These are phyloP conservation scores for Przewalskia tangutica DNA, from an alignment of 257 asterid genomes.

Conservation along the genomic window DNA sequence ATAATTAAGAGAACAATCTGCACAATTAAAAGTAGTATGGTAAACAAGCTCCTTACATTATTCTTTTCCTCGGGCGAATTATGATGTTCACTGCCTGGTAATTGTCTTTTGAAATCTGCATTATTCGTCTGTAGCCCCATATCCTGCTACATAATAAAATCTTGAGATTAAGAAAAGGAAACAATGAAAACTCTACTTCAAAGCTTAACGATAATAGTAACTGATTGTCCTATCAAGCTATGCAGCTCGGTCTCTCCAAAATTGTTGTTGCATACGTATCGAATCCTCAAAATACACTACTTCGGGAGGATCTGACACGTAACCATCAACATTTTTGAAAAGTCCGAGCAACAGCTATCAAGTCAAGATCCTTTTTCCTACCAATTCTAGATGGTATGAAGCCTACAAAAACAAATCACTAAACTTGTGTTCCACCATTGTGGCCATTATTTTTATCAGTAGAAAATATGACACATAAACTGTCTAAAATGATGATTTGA, in stretches of 20 bases:
- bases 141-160: not conserved
- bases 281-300: too few species aligned
- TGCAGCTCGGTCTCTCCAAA: too few species aligned
- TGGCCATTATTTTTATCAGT: not conserved
- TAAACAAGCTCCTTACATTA: not conserved
- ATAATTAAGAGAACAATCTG: not conserved
- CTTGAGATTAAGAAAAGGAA: not conserved
- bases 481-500: not conserved
- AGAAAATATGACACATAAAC: not conserved
- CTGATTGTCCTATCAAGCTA: not conserved
- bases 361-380: not conserved
- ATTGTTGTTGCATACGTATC: too few species aligned
- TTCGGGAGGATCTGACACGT: too few species aligned
- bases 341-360: not conserved
- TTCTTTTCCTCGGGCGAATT: slow-evolving; percentile 42
- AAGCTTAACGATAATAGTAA: not conserved
- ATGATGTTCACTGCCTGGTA: slow-evolving; percentile 32
- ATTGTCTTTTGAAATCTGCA: slow-evolving; percentile 39
- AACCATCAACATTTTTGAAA: too few species aligned
- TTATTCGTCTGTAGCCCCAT: slow-evolving; percentile 26
- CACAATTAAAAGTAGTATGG: not conserved
- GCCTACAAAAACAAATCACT: too few species aligned
- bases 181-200: not conserved
- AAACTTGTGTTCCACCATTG: not conserved
- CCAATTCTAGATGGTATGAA: not conserved